A percentile compares a stretch with the other conserved stretches of the same genome.
Conservation (phyloP, 2,329 filamentous ascomycete genomes). For the Plenodomus lindquistii region DNA sequence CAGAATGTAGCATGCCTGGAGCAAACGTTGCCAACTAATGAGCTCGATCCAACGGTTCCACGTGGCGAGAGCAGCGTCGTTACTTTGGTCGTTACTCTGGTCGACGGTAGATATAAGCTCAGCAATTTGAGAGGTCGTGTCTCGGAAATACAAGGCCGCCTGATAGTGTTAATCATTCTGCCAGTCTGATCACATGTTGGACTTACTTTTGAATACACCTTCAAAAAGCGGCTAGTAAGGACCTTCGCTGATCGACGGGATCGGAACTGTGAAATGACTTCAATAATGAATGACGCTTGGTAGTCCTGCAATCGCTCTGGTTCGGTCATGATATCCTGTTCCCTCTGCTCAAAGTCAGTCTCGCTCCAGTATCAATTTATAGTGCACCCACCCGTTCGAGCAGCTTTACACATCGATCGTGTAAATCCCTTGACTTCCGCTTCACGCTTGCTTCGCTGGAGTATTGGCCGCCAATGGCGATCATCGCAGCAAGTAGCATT, state of each 20-base stretch:
- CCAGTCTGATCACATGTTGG: background rate
- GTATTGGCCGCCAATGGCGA: slow-evolving; percentile 50
- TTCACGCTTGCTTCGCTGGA: slow-evolving; percentile 40
- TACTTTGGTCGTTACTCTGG: slow-evolving; percentile 24
- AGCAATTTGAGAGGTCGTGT: slow-evolving; percentile 16
- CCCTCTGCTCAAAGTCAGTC: slow-evolving; percentile 32
- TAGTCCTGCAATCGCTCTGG: slow-evolving; percentile 45
- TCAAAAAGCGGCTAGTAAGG: slow-evolving; percentile 45
- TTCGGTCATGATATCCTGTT: slow-evolving; percentile 27
- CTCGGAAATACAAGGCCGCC: slow-evolving; percentile 25
- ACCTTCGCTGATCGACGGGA: slow-evolving; percentile 44
- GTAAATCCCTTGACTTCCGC: slow-evolving; percentile 44
- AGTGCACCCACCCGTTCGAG: slow-evolving; percentile 36
- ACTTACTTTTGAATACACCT: slow-evolving; percentile 42
- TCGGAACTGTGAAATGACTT: slow-evolving; percentile 48
- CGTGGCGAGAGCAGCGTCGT: slow-evolving; percentile 24
- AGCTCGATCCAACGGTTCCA: slow-evolving; percentile 43
- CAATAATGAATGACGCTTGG: slow-evolving; percentile 51
- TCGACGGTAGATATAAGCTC: slow-evolving; percentile 18
- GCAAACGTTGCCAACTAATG: slow-evolving; percentile 41
- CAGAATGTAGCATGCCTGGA: slow-evolving; percentile 49
- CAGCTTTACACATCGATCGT: slow-evolving; percentile 48
- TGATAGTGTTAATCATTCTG: slow-evolving; percentile 16
- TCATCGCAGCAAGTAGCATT: slow-evolving; percentile 50
- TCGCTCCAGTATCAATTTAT: background rate